Percentiles rank a stretch among this genome's conserved stretches.
phyloP scores from a whole-genome alignment of 345 rosid genomes.

The Eutrema japonicum region DNA sequence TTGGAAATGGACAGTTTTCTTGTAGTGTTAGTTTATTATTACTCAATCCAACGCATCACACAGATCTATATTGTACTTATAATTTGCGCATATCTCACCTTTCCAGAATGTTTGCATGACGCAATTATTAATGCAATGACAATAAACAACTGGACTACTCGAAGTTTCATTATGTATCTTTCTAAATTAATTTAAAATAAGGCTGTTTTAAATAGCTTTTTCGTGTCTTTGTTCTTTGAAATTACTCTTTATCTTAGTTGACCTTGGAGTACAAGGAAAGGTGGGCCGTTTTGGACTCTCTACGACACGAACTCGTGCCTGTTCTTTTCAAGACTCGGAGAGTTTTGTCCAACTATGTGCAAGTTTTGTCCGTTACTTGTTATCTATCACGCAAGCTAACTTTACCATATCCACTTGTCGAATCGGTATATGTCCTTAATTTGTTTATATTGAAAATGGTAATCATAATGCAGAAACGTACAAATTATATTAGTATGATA shows the following conservation, averaged over 20 bases:
- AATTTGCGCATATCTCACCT: conserved; percentile 3
- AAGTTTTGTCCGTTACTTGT: conserved; percentile 38
- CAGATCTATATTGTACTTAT: background rate
- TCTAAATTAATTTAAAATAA: background rate
- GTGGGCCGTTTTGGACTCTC: conserved; percentile 19
- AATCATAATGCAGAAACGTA: background rate
- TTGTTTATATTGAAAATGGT: background rate
- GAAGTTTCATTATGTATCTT: conserved; percentile 11
- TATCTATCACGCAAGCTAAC: conserved; percentile 30
- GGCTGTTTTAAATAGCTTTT: background rate
- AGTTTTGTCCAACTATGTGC: conserved; percentile 6
- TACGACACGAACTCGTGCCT: conserved; percentile 36
- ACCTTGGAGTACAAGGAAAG: conserved; percentile 1
- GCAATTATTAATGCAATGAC: conserved; percentile 14
- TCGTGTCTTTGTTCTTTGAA: conserved; percentile 5
- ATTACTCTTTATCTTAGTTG: background rate
- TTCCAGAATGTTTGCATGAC: conserved; percentile 11
- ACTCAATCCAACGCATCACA: background rate
- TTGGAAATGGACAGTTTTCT: no score
- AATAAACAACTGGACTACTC: conserved; percentile 14
- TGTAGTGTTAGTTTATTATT: no score
- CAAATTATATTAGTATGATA: background rate
- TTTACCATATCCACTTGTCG: conserved; percentile 19
- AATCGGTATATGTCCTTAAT: conserved; percentile 11
- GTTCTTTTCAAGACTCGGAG: conserved; percentile 25